These are phyloP conservation scores for Hypoxylon sp. DNA, from an alignment of 2,329 filamentous ascomycete species.

Conservation along the genomic window DNA sequence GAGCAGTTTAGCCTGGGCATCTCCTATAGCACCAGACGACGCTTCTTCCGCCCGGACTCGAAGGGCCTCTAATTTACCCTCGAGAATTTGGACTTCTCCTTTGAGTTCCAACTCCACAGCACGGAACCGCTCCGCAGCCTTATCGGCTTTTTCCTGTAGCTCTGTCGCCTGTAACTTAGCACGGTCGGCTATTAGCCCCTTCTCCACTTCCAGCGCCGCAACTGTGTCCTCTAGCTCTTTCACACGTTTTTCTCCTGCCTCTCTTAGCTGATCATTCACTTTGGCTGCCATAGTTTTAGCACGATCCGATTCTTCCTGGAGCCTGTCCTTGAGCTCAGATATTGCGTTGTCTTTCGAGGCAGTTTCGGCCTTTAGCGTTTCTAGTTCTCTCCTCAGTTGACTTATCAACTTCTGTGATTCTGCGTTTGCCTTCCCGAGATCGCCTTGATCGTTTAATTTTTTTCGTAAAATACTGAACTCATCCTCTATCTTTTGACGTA, in stretches of 20 bases:
- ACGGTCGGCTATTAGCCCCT: constrained; percentile 77
- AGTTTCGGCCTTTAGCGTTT: constrained; percentile 73
- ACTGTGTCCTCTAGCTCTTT: constrained; percentile 71
- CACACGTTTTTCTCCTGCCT: constrained; percentile 70
- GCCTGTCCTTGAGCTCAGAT: constrained; percentile 76
- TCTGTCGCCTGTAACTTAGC: constrained; percentile 79
- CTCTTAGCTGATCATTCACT: constrained; percentile 76
- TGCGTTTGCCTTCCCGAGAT: constrained; percentile 70
- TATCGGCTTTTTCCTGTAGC: constrained; percentile 79
- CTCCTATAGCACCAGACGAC: constrained; percentile 83
- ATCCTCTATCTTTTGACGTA: constrained; percentile 70
- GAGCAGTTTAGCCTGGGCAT: constrained; percentile 89
- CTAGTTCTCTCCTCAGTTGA: constrained; percentile 61
- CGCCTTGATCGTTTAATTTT: constrained; percentile 65
- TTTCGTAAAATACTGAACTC: constrained; percentile 65
- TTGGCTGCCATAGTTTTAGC: constrained; percentile 77
- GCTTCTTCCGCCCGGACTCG: constrained; percentile 89
- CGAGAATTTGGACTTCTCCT: constrained; percentile 81
- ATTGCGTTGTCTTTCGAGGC: constrained; percentile 76
- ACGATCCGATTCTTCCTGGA: constrained; percentile 76
- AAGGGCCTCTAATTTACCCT: constrained; percentile 91
- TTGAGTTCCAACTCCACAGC: constrained; percentile 83
- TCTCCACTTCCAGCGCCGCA: constrained; percentile 81
- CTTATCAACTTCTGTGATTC: constrained; percentile 54
- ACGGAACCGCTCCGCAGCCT: constrained; percentile 78